Base-by-base conservation (phyloP, 2,329 filamentous ascomycete genomes). In the Aspergillus vadensis region DNA sequence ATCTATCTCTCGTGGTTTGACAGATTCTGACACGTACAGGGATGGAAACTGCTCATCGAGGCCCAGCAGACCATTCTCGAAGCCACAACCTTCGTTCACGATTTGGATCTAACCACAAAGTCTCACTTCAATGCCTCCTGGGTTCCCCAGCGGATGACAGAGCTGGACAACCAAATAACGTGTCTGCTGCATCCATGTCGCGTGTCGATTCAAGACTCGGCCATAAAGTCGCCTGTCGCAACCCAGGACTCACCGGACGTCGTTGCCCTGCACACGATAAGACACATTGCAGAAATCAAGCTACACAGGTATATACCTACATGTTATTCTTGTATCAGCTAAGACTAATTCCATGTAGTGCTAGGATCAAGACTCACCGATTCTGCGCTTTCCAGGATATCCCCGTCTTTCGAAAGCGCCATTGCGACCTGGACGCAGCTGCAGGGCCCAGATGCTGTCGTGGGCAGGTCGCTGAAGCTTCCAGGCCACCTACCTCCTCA, bases 301-400 rank as follows among this genome's bases (percentile, higher is more conserved):
- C 57, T 74, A 44, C 63, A 65, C 48, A 67, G 61, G 66, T 67
- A 60, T 15, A 47, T 38, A 17, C 15, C 43, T 5, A 14, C 32
- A 36, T 6, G 12, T 4, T n/a, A 2, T 7, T 2, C 23, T 36
- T 5, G 7, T n/a, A 10, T 3, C 43, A 25, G 41, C 2, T 36
- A 21, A 19, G 43, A n/a, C 57, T 38, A 4, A 59, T n/a, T 23
- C 14, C 32, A 14, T 43, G 14, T 25, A 74, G 70, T 36, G 70
- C 71, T 15, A 63, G 68, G n/a, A 71, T 74, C 27, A 74, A 73
- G 58, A 55, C 68, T 4, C 69, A 74, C 55, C 67, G 71, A n/a
- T 69, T 71, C 38, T 64, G 66, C 17, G 71, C 71, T 8, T 74
- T 74, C 58, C 65, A 62, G 39, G 71, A 73, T 47, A 59, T 67